These are phyloP conservation scores for Penicillium salamii DNA, from an alignment of 495 filamentous ascomycete species.

Conservation along the genomic window DNA sequence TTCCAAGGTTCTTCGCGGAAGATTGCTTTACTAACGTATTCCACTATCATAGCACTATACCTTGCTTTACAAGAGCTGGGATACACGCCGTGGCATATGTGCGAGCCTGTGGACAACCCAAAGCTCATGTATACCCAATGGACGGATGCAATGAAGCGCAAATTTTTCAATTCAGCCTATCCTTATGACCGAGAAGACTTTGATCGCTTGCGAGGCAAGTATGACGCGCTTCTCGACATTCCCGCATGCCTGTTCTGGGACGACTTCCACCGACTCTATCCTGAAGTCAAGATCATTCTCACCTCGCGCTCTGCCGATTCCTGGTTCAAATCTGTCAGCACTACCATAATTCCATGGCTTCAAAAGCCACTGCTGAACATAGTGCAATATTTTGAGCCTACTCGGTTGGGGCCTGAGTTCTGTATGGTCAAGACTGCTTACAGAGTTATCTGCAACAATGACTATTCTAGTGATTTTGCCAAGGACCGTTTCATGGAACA, in stretches of 20 bases:
- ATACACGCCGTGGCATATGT: slow-evolving; percentile 7
- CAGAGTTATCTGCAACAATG: slow-evolving; percentile 14
- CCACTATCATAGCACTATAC: not conserved
- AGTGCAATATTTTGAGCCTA: slow-evolving; percentile 10
- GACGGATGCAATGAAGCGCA: slow-evolving; percentile 5
- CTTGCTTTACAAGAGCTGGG: slow-evolving; percentile 6
- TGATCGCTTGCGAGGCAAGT: not conserved
- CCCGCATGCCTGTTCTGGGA: slow-evolving; percentile 5
- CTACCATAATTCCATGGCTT: slow-evolving; percentile 8
- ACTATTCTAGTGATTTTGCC: slow-evolving; percentile 4
- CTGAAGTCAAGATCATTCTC: slow-evolving; percentile 17
- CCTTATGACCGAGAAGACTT: slow-evolving; percentile 5
- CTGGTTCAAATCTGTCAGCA: slow-evolving; percentile 11
- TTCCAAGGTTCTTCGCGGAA: not conserved
- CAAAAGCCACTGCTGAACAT: slow-evolving; percentile 9
- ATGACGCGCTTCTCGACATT: slow-evolving; percentile 3
- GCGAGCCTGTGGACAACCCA: slow-evolving; percentile 2
- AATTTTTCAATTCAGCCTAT: not conserved
- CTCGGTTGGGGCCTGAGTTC: slow-evolving; percentile 9
- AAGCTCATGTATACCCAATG: slow-evolving; percentile 7
- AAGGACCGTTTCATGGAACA: slow-evolving; percentile 1
- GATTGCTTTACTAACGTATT: not conserved
- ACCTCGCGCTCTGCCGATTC: slow-evolving; percentile 14
- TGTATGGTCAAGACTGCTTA: slow-evolving; percentile 3
- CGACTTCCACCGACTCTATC: slow-evolving; percentile 10